Evolutionary conservation across 78 protist genomes (phyloP), one percentile per base, ranked within the genome.

Genomic region (Dictyostelium firmibasis): DNA sequence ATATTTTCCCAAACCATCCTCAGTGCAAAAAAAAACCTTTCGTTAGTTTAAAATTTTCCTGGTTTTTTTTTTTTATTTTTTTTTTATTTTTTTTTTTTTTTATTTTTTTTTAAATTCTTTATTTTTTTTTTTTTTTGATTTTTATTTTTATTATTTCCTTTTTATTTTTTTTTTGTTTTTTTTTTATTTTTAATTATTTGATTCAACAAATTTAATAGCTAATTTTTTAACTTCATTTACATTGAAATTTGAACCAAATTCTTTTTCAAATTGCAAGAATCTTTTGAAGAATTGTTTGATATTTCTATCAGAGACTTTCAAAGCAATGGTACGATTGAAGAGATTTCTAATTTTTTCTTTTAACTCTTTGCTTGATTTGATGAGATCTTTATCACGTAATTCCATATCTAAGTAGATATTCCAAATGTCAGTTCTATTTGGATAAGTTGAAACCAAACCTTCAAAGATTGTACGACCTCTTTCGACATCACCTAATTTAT

Each of bases 361-460:
- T 47, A 60, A 47, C 33, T 77, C 92, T 62, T 44, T 27, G 25
- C n/a, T 81, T 3, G 23, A 10, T 47, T 31, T 79, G 9, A n/a
- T 29, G 1, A 29, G 2, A 4, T 60, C 60, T 64, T 74, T 75
- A 35, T 29, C 91, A 79, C 38, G 74, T 47, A 84, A 64, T 92
- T 99, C 99, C 98, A 86, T 93, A 88, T 99, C 99, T 18, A 99
- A 7, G 53, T 98, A 99, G 18, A 98, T 92, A 18, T 72, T 41
- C 99, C 99, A 99, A 35, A 99, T 9, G 82, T 99, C 99, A 23
- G 97, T 18, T 25, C 99, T 85, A 70, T 92, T 98, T 10, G 99
- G 99, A 64, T 94, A 85, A 29, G 2, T 83, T 31, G 92, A 16
- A 20, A 99, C 82, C 7, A 99, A 69, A 14, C 97, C 97, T 74